Base-by-base conservation (phyloP, 768 basidiomycete genomes). In the Gymnopilus junonius region DNA sequence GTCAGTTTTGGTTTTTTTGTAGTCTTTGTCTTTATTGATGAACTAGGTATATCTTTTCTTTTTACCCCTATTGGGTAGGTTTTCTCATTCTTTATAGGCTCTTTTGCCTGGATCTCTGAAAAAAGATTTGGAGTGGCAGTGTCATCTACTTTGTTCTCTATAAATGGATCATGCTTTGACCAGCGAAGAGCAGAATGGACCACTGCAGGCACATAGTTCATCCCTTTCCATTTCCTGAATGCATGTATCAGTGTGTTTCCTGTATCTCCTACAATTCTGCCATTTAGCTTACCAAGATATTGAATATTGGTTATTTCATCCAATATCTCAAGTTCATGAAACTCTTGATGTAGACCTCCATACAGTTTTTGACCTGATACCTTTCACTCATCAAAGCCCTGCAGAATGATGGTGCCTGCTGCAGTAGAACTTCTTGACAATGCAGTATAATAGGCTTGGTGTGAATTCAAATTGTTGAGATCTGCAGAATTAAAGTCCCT, bases 241-340 rank as follows among this genome's bases (percentile, higher is more conserved):
- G 46, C 35, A 7, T 57, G 14, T 21, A 75, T 68, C 10, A 71
- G 8, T 15, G 61, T 34, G 37, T 70, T 69, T 15, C 73, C 17
- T 0, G 65, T 53, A 12, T 40, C 14, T 20, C 65, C 68, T 20
- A 27, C 20, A 1, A 76, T 57, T 17, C 17, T 35, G 4, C 20
- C 34, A 4, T 58, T 58, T 10, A 68, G 32, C 29, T 60, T 54
- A 17, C 35, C 55, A 2, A 53, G 27, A 55, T 68, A 73, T 31
- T 59, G 56, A 21, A 70, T 43, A 27, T 48, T 35, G 0, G 71
- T 74, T 15, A 79, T 73, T 20, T 70, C 63, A 68, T 77, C 69
- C 8, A 77, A 56, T 21, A 77, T 32, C 40, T 75, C 71, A 11
- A 74, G 60, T 34, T 76, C 72, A 46, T 73, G 35, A 58, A 72